Conservation (phyloP, 345 rosid genomes). For the Citrus australasica region DNA sequence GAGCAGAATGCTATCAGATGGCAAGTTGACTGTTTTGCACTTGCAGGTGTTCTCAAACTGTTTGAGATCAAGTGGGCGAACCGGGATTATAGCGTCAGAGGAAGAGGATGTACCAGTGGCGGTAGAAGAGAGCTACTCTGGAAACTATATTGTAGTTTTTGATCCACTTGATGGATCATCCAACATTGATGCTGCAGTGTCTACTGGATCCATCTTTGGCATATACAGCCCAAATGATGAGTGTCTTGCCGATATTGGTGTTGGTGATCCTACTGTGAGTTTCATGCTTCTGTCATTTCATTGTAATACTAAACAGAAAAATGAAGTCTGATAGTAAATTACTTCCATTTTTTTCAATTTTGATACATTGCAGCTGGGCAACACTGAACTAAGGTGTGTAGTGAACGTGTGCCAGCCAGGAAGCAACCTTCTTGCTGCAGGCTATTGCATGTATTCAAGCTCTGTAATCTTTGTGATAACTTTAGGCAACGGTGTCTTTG, state of each 20-base stretch:
- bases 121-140: conserved; percentile 90
- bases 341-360: neutral
- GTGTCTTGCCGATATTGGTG: conserved; percentile 64
- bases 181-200: conserved; percentile 91
- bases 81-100: conserved; percentile 94
- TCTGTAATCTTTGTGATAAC: conserved; percentile 85
- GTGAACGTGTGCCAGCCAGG: conserved; percentile 96
- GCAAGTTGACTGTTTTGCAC: conserved; percentile 4
- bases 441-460: conserved; percentile 97
- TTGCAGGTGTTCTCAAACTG: conserved; percentile 89
- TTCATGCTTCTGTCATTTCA: neutral
- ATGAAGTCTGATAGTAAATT: neutral
- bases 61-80: conserved; percentile 87
- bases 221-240: conserved; percentile 94
- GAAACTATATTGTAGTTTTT: conserved; percentile 86
- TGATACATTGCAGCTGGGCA: conserved; percentile 52
- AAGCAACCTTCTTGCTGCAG: conserved; percentile 85
- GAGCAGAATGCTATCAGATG: neutral
- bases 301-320: no score
- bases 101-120: conserved; percentile 99
- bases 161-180: conserved; percentile 98
- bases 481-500: conserved; percentile 72
- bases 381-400: conserved; percentile 54
- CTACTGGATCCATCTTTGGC: conserved; percentile 95
- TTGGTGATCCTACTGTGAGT: conserved; percentile 57